Base-by-base conservation (phyloP, 108 stramenopile genomes). In the Nitzschia sp. region DNA sequence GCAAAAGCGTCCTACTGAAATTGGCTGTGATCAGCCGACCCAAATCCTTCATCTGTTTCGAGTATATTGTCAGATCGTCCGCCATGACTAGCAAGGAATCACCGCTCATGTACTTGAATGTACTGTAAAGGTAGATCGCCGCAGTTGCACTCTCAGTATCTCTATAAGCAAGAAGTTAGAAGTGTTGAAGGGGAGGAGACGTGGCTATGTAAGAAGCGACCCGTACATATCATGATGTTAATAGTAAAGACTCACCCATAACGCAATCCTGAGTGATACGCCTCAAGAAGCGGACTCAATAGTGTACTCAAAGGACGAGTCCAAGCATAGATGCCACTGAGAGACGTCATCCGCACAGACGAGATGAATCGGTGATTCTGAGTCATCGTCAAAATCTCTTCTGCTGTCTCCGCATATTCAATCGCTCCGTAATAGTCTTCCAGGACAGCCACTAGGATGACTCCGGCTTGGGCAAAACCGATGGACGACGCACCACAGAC, bases 401-500 rank as follows among this genome's bases (percentile, higher is more conserved):
- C n/a, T n/a, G n/a, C n/a, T n/a, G n/a, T n/a, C n/a, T n/a, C n/a
- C n/a, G n/a, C n/a, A n/a, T n/a, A n/a, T n/a, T n/a, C n/a, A n/a
- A n/a, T n/a, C n/a, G n/a, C n/a, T n/a, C n/a, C n/a, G n/a, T n/a
- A n/a, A n/a, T n/a, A 9, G 38, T 41, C 38, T 9, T 41, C 13
- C 38, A 41, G 4, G 3, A 66, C 50, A 60, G 30, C 53, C 3
- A 27, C 54, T 19, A 66, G 3, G 3, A 66, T 6, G 15, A 66
- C 17, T 48, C 33, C 66, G 25, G 32, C 6, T 6, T 15, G 8
- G 6, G 66, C 66, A 54, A 66, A 66, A 15, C 32, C 53, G 15
- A 8, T n/a, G 2, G 45, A 11, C 23, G 66, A 34, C 4, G 17
- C 4, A 5, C 13, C 16, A 17, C 58, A 54, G 32, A 35, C 5